Base-by-base conservation (phyloP, 352 stramenopile genomes). In the Phytophthora europaea region DNA sequence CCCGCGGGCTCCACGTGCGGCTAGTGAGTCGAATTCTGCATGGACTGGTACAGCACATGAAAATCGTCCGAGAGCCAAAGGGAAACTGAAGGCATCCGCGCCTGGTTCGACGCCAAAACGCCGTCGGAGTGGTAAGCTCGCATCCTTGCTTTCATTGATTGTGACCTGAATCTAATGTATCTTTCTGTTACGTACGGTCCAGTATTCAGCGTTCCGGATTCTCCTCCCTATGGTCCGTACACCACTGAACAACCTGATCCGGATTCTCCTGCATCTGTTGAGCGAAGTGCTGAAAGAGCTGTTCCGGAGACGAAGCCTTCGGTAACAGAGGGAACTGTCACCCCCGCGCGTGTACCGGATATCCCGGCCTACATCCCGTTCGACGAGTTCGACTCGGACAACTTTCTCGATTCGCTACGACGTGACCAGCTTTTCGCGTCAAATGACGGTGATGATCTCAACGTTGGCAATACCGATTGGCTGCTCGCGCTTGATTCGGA, bases 321-420 rank as follows among this genome's bases (percentile, higher is more conserved):
- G 36, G 13, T 8, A 43, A 15, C 36, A 43, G 36, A 4, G 15
- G 36, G 36, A 8, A 43, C 36, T 16, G 36, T 43, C 13, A 43
- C 36, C 36, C 2, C 4, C 36, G 36, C 4, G 6, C 6, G 36
- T 4, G 1, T 43, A 16, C 36, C 36, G 6, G 36, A 16, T 15
- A 43, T 43, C 36, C 36, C 36, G 36, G 36, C 5, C 36, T 43
- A 8, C 36, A 31, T 43, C 18, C 28, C 55, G 12, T n/a, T 61
- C n/a, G 55, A 61, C 22, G 34, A 61, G 3, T 40, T 61, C 6
- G 36, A 61, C 20, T 61, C 20, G n/a, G 34, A 61, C 1, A n/a
- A 26, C 34, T 61, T 61, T n/a, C 23, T 51, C 1, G 22, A 28
- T 34, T 36, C 34, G 6, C 22, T 52, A n/a, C 47, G 20, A 13